phyloP scores from a whole-genome alignment of 345 rosid species.

The Mallotus nudiflorus region DNA sequence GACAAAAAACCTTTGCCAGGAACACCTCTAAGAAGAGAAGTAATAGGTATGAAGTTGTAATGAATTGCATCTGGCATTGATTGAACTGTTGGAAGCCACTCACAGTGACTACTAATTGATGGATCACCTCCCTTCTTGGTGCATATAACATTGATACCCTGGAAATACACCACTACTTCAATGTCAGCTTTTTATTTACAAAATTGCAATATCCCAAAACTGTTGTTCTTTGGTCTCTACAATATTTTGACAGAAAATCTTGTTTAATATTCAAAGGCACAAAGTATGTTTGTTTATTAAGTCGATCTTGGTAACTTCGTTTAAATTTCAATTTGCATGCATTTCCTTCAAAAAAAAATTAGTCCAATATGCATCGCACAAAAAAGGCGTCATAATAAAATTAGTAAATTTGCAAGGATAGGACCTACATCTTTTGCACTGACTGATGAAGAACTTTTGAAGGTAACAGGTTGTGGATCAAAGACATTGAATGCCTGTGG shows the following conservation, averaged over 20 bases:
- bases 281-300: no score
- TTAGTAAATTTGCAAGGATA: not conserved
- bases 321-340: no score
- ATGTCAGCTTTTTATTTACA: not conserved
- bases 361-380: no score
- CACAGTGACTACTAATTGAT: constrained; percentile 56
- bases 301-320: no score
- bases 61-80: constrained; percentile 69
- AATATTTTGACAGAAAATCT: no score
- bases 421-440: constrained; percentile 65
- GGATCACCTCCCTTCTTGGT: constrained; percentile 76
- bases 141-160: constrained; percentile 81
- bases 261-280: no score
- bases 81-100: constrained; percentile 87
- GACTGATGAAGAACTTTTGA: constrained; percentile 43
- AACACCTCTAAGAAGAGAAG: constrained; percentile 72
- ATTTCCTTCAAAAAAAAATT: no score
- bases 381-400: no score
- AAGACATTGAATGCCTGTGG: constrained; percentile 84
- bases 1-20: constrained; percentile 85
- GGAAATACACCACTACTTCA: constrained; percentile 12
- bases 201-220: not conserved
- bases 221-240: no score
- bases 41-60: constrained; percentile 79
- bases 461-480: constrained; percentile 45